These are phyloP conservation scores for Luvunga scandens DNA, from an alignment of 345 rosid genomes.

Conservation along the genomic window DNA sequence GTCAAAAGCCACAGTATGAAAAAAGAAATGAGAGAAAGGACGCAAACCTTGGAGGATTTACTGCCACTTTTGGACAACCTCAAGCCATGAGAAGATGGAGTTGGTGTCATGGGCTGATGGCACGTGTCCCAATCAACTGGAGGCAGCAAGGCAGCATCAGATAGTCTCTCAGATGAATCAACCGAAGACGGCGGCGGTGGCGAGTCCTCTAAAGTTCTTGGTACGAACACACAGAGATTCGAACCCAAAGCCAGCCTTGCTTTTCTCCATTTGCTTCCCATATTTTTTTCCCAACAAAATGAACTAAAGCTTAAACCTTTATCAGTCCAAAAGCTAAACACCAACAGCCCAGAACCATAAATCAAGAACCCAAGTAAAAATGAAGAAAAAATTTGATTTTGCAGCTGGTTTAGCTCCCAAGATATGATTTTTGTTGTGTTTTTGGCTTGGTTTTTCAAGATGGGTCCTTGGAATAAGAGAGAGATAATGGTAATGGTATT, in stretches of 20 bases:
- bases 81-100: constrained; percentile 72
- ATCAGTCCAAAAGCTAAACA: neutral
- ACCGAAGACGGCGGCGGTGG: constrained; percentile 30
- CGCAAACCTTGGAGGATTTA: constrained; percentile 85
- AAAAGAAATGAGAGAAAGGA: constrained; percentile 18
- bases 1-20: neutral
- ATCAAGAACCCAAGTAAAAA: constrained; percentile 18
- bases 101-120: constrained; percentile 71
- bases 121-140: constrained; percentile 48
- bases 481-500: constrained; percentile 16
- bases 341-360: constrained; percentile 4
- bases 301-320: neutral
- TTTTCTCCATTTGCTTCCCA: constrained; percentile 86
- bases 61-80: constrained; percentile 64
- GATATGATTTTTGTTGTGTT: constrained; percentile 16
- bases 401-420: constrained; percentile 20
- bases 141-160: constrained; percentile 81
- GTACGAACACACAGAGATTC: constrained; percentile 69
- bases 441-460: constrained; percentile 9
- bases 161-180: constrained; percentile 60
- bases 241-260: constrained; percentile 73
- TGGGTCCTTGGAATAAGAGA: constrained; percentile 30
- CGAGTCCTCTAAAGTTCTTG: constrained; percentile 54
- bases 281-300: constrained; percentile 20
- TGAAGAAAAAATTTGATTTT: constrained; percentile 29